Evolutionary conservation across 2,329 filamentous ascomycete genomes (phyloP).

Genomic region (Aspergillus ustus): DNA sequence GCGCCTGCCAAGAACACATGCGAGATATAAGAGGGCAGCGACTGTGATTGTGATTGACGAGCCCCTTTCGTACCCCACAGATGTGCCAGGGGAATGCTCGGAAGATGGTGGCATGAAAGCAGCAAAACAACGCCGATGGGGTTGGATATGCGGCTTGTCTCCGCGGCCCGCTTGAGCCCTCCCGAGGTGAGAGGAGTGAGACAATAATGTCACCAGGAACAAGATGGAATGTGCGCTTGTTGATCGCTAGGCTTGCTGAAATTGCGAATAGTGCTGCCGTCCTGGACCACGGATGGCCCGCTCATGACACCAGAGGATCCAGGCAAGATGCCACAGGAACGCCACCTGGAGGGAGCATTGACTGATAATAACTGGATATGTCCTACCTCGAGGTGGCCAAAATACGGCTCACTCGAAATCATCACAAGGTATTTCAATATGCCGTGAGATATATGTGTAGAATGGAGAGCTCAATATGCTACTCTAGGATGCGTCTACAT

Average conservation of each 20-base stretch:
- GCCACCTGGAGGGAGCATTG: not conserved
- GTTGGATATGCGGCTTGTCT: not conserved
- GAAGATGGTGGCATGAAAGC: not conserved
- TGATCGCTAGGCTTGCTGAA: not conserved
- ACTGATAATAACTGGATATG: not conserved
- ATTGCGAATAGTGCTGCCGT: not conserved
- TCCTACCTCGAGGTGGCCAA: not conserved
- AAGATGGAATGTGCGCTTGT: not conserved
- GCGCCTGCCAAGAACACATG: not conserved
- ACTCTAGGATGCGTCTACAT: no score
- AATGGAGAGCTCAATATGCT: no score
- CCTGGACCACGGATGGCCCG: not conserved
- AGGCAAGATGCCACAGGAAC: not conserved
- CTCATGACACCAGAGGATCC: not conserved
- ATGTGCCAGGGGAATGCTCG: not conserved
- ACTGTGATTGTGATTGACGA: not conserved
- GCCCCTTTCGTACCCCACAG: not conserved
- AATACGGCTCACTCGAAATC: not conserved
- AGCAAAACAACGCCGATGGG: not conserved
- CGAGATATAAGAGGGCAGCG: not conserved
- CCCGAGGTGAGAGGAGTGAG: not conserved
- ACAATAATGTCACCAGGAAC: not conserved
- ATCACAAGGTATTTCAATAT: not conserved
- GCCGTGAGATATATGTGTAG: no score
- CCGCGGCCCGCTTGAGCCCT: not conserved